Evolutionary conservation across 495 filamentous ascomycete genomes (phyloP), one percentile per base, ranked within the genome.

Genomic region (Daldinia concentrica): DNA sequence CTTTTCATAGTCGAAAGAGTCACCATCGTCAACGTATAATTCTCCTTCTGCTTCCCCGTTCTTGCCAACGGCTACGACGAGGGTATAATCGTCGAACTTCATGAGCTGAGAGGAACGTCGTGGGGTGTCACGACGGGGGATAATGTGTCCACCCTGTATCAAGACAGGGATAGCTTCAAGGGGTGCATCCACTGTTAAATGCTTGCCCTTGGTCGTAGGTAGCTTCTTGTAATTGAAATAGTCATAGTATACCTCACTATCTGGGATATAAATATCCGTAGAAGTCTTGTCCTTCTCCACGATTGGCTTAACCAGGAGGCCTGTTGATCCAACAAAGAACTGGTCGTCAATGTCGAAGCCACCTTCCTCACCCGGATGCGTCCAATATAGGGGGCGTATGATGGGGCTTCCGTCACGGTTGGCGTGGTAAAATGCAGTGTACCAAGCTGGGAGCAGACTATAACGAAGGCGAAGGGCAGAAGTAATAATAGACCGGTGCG

Each of bases 351-450:
- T 86, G 4, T 84, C 88, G 70, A 98, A 95, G 39, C 93, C 93
- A 41, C 83, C 84, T 79, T 97, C 93, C 74, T 97, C 94, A n/a
- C 83, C 79, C 0, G 95, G 96, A 76, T 97, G 93, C 22, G 91
- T 90, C 79, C 94, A 97, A 82, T 92, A 98, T 75, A 97, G 91
- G 9, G 95, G 95, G 50, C 93, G 86, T 66, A 98, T 82, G 76
- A 99, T 94, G 14, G 95, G 95, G 27, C 87, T 91, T 51, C 95
- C 96, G 41, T 91, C 89, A 41, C 89, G 83, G 69, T 89, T 89
- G 11, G 95, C 93, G 74, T 95, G 89, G 64, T 95, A 93, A 87
- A 98, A 99, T 17, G 93, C 93, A 11, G 95, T 98, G 76, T 99
- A 99, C 95, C 95, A 98, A 11, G 92, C 88, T 12, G 95, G 95